Base-by-base conservation (phyloP, 78 protist genomes). In the Cavenderia fasciculata region DNA sequence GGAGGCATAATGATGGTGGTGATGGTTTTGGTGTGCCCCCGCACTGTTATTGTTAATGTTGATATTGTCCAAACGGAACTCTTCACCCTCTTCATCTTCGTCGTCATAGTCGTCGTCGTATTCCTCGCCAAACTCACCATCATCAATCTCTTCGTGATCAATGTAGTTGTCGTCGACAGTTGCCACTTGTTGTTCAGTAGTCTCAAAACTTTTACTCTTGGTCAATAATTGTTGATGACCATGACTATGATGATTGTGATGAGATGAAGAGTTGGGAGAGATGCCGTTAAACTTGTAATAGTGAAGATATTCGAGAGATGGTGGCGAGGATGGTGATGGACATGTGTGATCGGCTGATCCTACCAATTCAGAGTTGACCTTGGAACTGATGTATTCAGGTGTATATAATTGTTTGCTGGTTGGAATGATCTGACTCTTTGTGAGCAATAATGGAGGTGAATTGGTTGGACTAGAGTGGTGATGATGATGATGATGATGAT, bases 151-250 rank as follows among this genome's bases (percentile, higher is more conserved):
- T 27, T 36, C 33, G 18, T 63, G 38, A 36, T 38, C 72, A 43
- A 43, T 38, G 47, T 63, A 38, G 14, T 49, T 49, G 47, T 63
- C 72, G 47, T 63, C 51, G 44, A 68, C 89, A n/a, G n/a, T n/a
- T 21, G 68, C 89, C 25, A 82, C 89, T 56, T 68, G 62, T 68
- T 82, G 89, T 40, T 82, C 89, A 0, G 78, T 36, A 51, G 4
- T 71, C 21, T 71, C 78, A 29, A 71, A 71, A 11, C 31, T 52
- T 10, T 29, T 8, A 14, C 6, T 6, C 16, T 21, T 71, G 3
- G 8, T 12, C 52, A 38, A 27, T 27, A 29, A 38, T 57, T 63
- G 38, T 63, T 6, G 2, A 6, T 36, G 72, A 5, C 2, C 14
- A 36, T 27, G 12, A 18, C 54, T 14, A 49, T 49, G 54, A 18